Conservation (phyloP, 495 filamentous ascomycete species). For the Penicillium cosmopolitanum region DNA sequence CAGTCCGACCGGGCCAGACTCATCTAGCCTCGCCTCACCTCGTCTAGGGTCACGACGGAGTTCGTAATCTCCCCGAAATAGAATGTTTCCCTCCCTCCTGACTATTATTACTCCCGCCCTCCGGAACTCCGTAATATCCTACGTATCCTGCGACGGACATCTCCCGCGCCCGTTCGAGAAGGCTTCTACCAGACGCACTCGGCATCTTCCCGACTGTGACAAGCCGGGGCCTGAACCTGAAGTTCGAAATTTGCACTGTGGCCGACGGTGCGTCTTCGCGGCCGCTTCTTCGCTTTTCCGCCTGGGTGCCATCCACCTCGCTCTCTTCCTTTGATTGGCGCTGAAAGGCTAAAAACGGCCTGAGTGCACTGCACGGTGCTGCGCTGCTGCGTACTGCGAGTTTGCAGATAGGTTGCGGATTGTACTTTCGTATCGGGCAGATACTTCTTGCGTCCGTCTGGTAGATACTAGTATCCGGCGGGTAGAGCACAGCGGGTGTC, state of each 20-base stretch:
- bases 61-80: not conserved
- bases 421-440: not conserved
- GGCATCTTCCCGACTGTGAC: slow-evolving; percentile 12
- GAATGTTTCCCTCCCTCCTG: not conserved
- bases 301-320: not conserved
- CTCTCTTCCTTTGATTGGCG: not conserved
- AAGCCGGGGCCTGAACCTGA: not conserved
- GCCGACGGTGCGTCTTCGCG: slow-evolving; percentile 20
- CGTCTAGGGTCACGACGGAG: not conserved
- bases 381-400: not conserved
- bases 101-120: not conserved
- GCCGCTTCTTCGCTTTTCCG: slow-evolving; percentile 18
- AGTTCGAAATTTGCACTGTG: slow-evolving; percentile 10
- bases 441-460: not conserved
- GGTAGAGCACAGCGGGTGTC: not conserved
- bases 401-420: not conserved
- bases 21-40: slow-evolving; percentile 1
- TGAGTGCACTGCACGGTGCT: not conserved
- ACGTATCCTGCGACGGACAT: not conserved
- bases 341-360: not conserved
- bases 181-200: not conserved
- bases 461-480: not conserved
- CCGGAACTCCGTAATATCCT: not conserved
- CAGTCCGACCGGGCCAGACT: not conserved
- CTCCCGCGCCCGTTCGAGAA: not conserved